Evolutionary conservation across 495 filamentous ascomycete species (phyloP).

Genomic region (Penicillium waksmanii): DNA sequence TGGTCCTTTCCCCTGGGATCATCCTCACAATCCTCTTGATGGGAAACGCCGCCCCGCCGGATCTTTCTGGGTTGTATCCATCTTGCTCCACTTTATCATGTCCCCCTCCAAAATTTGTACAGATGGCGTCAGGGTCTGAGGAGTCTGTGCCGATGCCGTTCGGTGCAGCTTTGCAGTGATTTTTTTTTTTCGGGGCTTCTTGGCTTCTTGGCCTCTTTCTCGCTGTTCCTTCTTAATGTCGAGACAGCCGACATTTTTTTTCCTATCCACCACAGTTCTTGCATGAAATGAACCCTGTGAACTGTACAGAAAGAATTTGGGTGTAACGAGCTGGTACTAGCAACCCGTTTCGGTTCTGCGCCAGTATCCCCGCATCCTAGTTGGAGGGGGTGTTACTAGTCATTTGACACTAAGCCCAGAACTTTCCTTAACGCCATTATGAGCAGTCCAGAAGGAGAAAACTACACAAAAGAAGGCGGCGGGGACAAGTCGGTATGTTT

Average conservation of each 20-base stretch:
- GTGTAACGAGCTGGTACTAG: too few relatives aligned
- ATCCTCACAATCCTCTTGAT: background rate
- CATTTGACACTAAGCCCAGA: too few relatives aligned
- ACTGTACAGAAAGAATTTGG: too few relatives aligned
- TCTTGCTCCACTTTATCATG: background rate
- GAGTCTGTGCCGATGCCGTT: background rate
- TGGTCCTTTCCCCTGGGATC: constrained; percentile 1
- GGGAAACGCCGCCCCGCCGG: background rate
- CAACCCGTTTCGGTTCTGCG: too few relatives aligned
- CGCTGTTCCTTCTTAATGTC: background rate
- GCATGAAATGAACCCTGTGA: background rate
- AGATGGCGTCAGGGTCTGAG: background rate
- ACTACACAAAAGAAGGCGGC: background rate
- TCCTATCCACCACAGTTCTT: background rate
- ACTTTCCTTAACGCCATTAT: background rate
- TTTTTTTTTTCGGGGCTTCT: background rate
- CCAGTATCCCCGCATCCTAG: too few relatives aligned
- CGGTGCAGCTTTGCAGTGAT: background rate
- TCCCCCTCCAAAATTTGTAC: background rate
- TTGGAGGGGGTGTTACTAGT: too few relatives aligned
- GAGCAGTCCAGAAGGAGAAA: background rate
- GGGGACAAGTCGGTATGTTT: background rate
- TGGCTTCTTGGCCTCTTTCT: background rate
- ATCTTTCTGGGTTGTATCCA: constrained; percentile 1
- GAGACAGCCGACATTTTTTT: background rate